A percentile compares a stretch with the other conserved stretches of the same genome.
Conservation (phyloP, 805 yeast species). For the Suhomyces sp. region DNA sequence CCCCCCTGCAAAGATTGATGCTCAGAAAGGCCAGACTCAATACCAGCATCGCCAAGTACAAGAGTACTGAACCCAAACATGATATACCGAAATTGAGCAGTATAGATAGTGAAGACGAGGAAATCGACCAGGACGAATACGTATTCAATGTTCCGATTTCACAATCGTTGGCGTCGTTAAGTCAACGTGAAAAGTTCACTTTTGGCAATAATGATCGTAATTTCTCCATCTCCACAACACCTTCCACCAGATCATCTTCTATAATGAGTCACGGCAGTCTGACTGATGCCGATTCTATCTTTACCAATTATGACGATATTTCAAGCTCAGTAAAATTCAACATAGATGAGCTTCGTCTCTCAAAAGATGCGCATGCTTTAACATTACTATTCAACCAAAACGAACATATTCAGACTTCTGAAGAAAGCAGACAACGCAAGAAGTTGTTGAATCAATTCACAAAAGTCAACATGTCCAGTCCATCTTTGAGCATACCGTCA, state of each 20-base stretch:
- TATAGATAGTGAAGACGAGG: constrained; percentile 10
- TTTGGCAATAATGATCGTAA: constrained; percentile 20
- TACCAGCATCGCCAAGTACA: constrained; percentile 20
- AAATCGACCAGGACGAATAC: constrained; percentile 48
- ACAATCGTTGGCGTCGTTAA: constrained; percentile 45
- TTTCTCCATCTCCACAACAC: constrained; percentile 24
- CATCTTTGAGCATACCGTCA: constrained; percentile 3
- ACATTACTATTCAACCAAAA: constrained; percentile 27
- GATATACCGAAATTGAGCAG: not conserved
- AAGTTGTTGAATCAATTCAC: constrained; percentile 20
- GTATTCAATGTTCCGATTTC: constrained; percentile 67
- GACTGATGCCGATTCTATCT: constrained; percentile 13
- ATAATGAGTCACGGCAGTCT: constrained; percentile 35
- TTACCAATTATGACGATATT: constrained; percentile 8
- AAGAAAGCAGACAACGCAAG: constrained; percentile 22
- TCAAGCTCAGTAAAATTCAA: constrained; percentile 1
- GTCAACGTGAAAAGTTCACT: constrained; percentile 32
- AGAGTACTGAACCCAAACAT: constrained; percentile 4
- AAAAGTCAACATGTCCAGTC: constrained; percentile 7
- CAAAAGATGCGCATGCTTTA: constrained; percentile 35
- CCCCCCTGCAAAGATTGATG: constrained; percentile 30
- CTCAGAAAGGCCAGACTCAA: constrained; percentile 24
- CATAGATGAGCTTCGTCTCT: constrained; percentile 15
- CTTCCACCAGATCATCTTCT: constrained; percentile 46
- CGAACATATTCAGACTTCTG: constrained; percentile 21